A percentile compares a stretch with the other conserved stretches of the same genome.
These are phyloP conservation scores for Ogataea nakhonphanomensis DNA, from an alignment of 805 yeast genomes.

Conservation along the genomic window DNA sequence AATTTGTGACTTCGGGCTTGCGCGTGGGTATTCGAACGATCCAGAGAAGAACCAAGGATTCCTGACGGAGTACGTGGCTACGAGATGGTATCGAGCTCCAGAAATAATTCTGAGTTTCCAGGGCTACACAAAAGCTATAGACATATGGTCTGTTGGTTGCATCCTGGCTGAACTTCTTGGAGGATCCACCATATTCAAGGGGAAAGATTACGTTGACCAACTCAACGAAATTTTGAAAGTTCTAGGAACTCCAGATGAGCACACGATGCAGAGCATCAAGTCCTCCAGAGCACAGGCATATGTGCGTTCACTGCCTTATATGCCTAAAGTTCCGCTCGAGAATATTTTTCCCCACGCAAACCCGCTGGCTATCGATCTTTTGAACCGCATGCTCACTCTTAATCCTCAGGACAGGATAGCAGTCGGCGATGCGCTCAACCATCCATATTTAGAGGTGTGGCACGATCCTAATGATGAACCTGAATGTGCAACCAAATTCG, in stretches of 20 bases:
- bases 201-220: slow-evolving; percentile 95
- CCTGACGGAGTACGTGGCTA: slow-evolving; percentile 95
- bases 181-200: slow-evolving; percentile 88
- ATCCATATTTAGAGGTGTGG: slow-evolving; percentile 86
- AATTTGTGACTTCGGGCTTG: slow-evolving; percentile 95
- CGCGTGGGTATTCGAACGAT: slow-evolving; percentile 82
- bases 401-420: slow-evolving; percentile 83
- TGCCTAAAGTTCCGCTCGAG: slow-evolving; percentile 72
- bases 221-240: slow-evolving; percentile 80
- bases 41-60: slow-evolving; percentile 89
- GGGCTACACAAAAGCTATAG: slow-evolving; percentile 94
- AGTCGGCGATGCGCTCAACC: slow-evolving; percentile 83
- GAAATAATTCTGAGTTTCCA: slow-evolving; percentile 95
- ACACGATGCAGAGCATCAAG: slow-evolving; percentile 66
- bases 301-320: slow-evolving; percentile 79
- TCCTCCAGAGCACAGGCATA: slow-evolving; percentile 89
- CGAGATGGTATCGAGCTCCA: slow-evolving; percentile 98
- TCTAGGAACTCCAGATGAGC: slow-evolving; percentile 88
- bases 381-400: slow-evolving; percentile 75
- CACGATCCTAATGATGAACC: slow-evolving; percentile 94
- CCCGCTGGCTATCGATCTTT: slow-evolving; percentile 78
- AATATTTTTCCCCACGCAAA: slow-evolving; percentile 80
- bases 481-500: slow-evolving; percentile 74
- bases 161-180: slow-evolving; percentile 91
- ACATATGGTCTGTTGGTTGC: slow-evolving; percentile 98